phyloP scores from a whole-genome alignment of 306 rosid genomes.

The Fagus sylvatica region DNA sequence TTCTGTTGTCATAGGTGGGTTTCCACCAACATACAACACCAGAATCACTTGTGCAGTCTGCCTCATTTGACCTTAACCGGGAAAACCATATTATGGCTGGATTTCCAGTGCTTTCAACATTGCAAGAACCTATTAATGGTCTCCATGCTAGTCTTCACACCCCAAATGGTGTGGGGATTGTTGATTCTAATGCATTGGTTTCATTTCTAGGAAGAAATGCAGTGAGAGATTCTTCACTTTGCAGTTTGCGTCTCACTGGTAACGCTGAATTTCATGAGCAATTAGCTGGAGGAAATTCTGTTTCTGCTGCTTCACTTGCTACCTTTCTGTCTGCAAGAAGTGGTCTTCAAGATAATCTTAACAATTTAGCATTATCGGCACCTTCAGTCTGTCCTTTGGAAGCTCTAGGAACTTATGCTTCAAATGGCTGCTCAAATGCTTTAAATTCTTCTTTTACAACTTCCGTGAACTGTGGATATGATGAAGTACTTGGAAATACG shows the following conservation, averaged over 20 bases:
- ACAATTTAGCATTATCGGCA: constrained; percentile 37
- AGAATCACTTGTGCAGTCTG: constrained; percentile 46
- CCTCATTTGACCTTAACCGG: constrained; percentile 50
- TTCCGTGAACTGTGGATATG: constrained; percentile 32
- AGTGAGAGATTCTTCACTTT: constrained; percentile 34
- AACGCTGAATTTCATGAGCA: constrained; percentile 44
- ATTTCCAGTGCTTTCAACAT: constrained; percentile 45
- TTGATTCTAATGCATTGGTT: constrained; percentile 32
- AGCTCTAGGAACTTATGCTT: constrained; percentile 33
- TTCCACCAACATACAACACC: constrained; percentile 36
- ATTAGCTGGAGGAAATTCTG: constrained; percentile 31
- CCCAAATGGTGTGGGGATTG: constrained; percentile 24
- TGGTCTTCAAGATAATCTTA: constrained; percentile 48
- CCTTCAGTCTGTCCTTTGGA: constrained; percentile 38
- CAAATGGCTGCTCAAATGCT: constrained; percentile 43
- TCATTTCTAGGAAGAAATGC: constrained; percentile 34
- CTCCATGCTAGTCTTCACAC: constrained; percentile 26
- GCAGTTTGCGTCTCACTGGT: constrained; percentile 31
- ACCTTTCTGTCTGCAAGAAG: constrained; percentile 43
- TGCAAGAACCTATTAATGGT: constrained; percentile 27
- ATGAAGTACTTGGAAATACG: constrained; percentile 40
- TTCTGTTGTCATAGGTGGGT: constrained; percentile 36
- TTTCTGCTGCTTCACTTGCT: constrained; percentile 44
- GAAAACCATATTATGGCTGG: constrained; percentile 38
- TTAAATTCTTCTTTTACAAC: constrained; percentile 38